phyloP scores from a whole-genome alignment of 805 yeast genomes.

The Saccharomycopsis oosterbeekiorum region DNA sequence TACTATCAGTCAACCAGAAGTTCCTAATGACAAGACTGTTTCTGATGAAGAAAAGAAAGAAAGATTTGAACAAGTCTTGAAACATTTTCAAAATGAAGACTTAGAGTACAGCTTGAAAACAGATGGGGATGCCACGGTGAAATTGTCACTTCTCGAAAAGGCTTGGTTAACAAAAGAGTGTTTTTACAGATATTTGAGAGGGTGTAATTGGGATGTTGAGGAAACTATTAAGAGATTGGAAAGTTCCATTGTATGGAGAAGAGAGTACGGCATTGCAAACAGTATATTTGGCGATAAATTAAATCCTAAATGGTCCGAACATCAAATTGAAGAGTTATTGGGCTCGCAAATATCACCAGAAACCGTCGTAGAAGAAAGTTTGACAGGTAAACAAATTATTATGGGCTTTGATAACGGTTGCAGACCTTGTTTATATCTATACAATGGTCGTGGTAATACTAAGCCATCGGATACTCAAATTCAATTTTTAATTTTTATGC shows the following conservation, averaged over 20 bases:
- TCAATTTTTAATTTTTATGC: constrained; percentile 47
- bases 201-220: constrained; percentile 77
- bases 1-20: constrained; percentile 40
- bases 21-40: constrained; percentile 26
- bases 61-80: constrained; percentile 53
- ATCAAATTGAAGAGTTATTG: constrained; percentile 21
- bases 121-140: constrained; percentile 31
- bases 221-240: constrained; percentile 69
- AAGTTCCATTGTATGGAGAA: constrained; percentile 82
- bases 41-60: constrained; percentile 39
- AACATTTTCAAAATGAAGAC: constrained; percentile 47
- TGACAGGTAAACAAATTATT: constrained; percentile 44
- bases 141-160: constrained; percentile 45
- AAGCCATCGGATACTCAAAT: constrained; percentile 42
- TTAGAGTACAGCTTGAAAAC: constrained; percentile 36
- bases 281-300: constrained; percentile 14
- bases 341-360: constrained; percentile 31
- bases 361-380: constrained; percentile 36
- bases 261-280: constrained; percentile 44
- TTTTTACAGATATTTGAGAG: constrained; percentile 78
- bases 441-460: constrained; percentile 48
- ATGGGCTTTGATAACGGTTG: constrained; percentile 45
- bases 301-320: constrained; percentile 4
- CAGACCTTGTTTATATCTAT: constrained; percentile 43
- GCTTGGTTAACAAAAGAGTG: constrained; percentile 95